Evolutionary conservation across 2,329 filamentous ascomycete species (phyloP).

Genomic region (Cordyceps pruinosa): DNA sequence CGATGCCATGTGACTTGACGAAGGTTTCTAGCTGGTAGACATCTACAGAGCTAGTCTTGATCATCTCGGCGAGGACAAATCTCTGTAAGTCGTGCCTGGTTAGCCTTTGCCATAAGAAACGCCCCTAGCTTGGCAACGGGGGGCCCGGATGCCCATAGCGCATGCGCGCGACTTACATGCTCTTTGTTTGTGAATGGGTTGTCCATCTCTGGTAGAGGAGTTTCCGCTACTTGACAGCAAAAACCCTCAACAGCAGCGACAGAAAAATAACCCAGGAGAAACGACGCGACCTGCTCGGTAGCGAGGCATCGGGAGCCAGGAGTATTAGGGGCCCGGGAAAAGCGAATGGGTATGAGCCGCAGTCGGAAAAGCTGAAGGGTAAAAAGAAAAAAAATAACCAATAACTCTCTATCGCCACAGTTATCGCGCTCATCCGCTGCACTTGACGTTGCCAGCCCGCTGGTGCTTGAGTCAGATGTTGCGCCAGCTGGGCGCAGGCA

Average conservation of each 20-base stretch:
- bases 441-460: background rate
- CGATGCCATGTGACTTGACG: constrained; percentile 34
- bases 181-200: constrained; percentile 40
- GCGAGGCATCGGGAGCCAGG: constrained; percentile 6
- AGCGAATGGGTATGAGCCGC: background rate
- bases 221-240: background rate
- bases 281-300: constrained; percentile 2
- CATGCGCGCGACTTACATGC: constrained; percentile 43
- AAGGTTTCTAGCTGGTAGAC: constrained; percentile 40
- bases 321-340: background rate
- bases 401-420: background rate
- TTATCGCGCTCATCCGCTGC: background rate
- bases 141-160: constrained; percentile 3
- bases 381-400: background rate
- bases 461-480: background rate
- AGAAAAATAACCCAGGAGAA: constrained; percentile 3
- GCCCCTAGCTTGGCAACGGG: background rate
- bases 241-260: background rate
- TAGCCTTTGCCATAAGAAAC: background rate
- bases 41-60: constrained; percentile 48
- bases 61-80: constrained; percentile 51
- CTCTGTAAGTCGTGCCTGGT: constrained; percentile 35
- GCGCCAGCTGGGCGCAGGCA: background rate
- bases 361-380: background rate
- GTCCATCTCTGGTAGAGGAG: constrained; percentile 2